phyloP scores from a whole-genome alignment of 225 moss, liverwort and hornwort species.

The Polytrichum formosum region DNA sequence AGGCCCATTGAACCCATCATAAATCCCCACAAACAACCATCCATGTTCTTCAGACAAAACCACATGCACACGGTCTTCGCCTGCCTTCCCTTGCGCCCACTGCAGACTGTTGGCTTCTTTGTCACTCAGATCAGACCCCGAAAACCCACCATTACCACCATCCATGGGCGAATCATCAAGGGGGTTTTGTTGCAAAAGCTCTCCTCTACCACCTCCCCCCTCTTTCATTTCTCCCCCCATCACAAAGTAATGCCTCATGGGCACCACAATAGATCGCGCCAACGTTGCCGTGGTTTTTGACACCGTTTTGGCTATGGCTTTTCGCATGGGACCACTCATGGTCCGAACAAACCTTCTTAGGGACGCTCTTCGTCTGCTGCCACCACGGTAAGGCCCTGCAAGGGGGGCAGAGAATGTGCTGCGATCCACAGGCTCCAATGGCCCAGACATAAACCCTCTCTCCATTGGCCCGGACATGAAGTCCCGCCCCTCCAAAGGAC shows the following conservation, averaged over 20 bases:
- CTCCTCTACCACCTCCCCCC: constrained; percentile 33
- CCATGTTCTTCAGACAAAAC: constrained; percentile 97
- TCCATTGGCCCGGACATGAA: constrained; percentile 94
- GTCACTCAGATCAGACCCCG: constrained; percentile 63
- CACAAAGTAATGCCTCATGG: constrained; percentile 62
- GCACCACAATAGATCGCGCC: constrained; percentile 68
- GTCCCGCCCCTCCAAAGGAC: constrained; percentile 92
- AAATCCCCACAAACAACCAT: constrained; percentile 96
- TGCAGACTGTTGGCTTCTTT: constrained; percentile 77
- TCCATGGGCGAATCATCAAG: constrained; percentile 45
- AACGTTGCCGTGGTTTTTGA: constrained; percentile 74
- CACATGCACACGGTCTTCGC: constrained; percentile 98
- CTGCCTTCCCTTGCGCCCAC: constrained; percentile 99
- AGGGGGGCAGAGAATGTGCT: constrained; percentile 91
- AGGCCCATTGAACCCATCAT: constrained; percentile 95
- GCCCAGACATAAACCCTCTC: constrained; percentile 79
- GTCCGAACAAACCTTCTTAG: constrained; percentile 71
- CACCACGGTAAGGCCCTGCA: constrained; percentile 48
- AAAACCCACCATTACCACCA: constrained; percentile 48
- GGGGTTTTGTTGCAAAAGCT: constrained; percentile 16
- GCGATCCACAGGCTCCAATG: constrained; percentile 83
- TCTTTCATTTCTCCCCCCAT: constrained; percentile 40
- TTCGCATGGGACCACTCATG: constrained; percentile 79
- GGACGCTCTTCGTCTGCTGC: constrained; percentile 44
- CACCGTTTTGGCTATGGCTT: constrained; percentile 69